Evolutionary conservation across 192 early-diverging fungal genomes (phyloP), one percentile per base, ranked within the genome.

Genomic region (Borealophlyctis nickersoniae): DNA sequence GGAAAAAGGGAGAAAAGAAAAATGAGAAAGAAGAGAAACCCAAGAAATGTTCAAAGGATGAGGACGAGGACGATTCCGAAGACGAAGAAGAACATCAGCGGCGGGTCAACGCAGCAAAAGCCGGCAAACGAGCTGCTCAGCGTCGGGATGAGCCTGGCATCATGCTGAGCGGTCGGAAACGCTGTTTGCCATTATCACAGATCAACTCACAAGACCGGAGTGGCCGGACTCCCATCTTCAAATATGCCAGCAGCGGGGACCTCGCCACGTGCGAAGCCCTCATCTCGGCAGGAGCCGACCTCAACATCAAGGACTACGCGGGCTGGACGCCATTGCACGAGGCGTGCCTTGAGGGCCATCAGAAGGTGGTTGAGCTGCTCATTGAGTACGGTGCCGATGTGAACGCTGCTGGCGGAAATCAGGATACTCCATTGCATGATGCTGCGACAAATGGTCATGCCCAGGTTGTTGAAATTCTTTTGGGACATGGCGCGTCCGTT

Each of bases 361-460:
- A 51, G 3, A 62, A 71, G 31, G 65, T 77, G 7, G 78, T 72
- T 24, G 34, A 34, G 9, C 68, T 82, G 11, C 53, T 86, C 60
- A 57, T 86, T 2, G 14, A 36, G 27, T 72, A 69, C 54, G 84
- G 81, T 19, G 82, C 82, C 1, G 79, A 85, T 55, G 76, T 79
- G 11, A 81, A 84, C 56, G 72, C 70, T 13, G 50, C 68, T 11
- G 80, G 74, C 0, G 61, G 65, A 16, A 77, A 83, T 22, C 65
- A 65, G n/a, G 79, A 85, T 52, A 85, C 82, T 27, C 78, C 82
- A 5, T 64, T 86, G n/a, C 83, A 85, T 61, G 82, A 86, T 67
- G 84, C 84, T 2, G 74, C 70, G 30, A 67, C 52, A 19, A 66
- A 71, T 23, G 71, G 63, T 11, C 78, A 86, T 53, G 54, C 67